phyloP scores from a whole-genome alignment of 768 basidiomycete genomes.

The Cubamyces lactineus region DNA sequence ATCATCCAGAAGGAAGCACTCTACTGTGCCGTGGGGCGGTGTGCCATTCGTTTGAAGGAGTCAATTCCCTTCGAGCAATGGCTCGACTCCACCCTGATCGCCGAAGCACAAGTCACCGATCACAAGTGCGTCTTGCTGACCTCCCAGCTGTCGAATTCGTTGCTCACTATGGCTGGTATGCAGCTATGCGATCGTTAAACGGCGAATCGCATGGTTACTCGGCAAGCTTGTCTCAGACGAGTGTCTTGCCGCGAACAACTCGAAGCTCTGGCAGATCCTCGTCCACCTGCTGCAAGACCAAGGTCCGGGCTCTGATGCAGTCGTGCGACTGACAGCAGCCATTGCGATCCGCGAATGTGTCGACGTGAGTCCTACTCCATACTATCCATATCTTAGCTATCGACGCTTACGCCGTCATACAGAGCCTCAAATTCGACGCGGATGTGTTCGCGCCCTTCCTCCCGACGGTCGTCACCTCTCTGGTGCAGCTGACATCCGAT shows the following conservation, averaged over 20 bases:
- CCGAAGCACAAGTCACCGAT: slow-evolving; percentile 63
- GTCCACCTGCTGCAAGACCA: slow-evolving; percentile 74
- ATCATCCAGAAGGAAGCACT: slow-evolving; percentile 83
- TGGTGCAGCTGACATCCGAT: slow-evolving; percentile 73
- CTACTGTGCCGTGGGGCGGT: slow-evolving; percentile 89
- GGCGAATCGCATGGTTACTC: slow-evolving; percentile 93
- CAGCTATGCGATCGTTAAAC: slow-evolving; percentile 90
- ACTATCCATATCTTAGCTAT: too few species aligned
- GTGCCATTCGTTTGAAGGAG: slow-evolving; percentile 62
- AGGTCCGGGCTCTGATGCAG: slow-evolving; percentile 73
- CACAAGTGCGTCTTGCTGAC: slow-evolving; percentile 49
- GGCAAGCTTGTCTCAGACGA: slow-evolving; percentile 85
- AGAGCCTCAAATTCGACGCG: slow-evolving; percentile 70
- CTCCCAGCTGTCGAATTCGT: slow-evolving; percentile 7
- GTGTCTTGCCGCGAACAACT: slow-evolving; percentile 59
- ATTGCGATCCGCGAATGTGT: slow-evolving; percentile 80
- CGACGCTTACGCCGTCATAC: too few species aligned
- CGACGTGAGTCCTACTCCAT: too few species aligned
- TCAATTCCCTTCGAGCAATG: slow-evolving; percentile 71
- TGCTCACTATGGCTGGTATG: not conserved
- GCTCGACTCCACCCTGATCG: slow-evolving; percentile 60
- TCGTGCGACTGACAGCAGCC: slow-evolving; percentile 86
- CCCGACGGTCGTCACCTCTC: slow-evolving; percentile 57
- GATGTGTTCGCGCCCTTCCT: slow-evolving; percentile 72
- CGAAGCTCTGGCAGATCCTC: slow-evolving; percentile 79